phyloP scores from a whole-genome alignment of 352 stramenopile genomes.

The Peronospora belbahrii region DNA sequence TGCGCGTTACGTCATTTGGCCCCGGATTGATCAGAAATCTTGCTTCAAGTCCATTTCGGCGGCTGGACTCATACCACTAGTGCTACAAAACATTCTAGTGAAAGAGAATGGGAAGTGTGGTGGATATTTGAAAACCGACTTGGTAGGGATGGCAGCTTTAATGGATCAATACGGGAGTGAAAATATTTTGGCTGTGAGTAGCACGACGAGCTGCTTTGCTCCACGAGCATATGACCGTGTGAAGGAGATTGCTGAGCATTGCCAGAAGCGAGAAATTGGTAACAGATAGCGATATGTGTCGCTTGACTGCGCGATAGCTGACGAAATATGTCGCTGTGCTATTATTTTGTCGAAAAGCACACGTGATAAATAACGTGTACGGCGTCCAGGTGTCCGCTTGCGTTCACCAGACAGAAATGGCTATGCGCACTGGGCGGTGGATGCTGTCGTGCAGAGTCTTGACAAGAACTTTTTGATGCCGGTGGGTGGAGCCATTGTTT shows the following conservation, averaged over 20 bases:
- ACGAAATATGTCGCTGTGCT: constrained; percentile 3
- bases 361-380: constrained; percentile 99
- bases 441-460: constrained; percentile 95
- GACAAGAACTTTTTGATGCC: constrained; percentile 99
- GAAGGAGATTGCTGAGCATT: constrained; percentile 89
- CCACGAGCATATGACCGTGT: constrained; percentile 93
- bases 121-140: constrained; percentile 88
- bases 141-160: constrained; percentile 58
- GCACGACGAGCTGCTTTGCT: constrained; percentile 98
- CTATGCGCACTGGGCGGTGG: constrained; percentile 89
- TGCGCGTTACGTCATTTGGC: constrained; percentile 85
- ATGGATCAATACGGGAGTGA: constrained; percentile 56
- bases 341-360: constrained; percentile 29
- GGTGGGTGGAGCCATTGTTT: constrained; percentile 89
- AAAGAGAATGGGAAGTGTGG: constrained; percentile 30
- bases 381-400: constrained; percentile 93
- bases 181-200: constrained; percentile 91
- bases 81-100: constrained; percentile 70
- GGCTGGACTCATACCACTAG: constrained; percentile 87
- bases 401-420: constrained; percentile 89
- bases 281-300: neutral
- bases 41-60: constrained; percentile 97
- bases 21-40: constrained; percentile 98
- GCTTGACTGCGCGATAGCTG: neutral
- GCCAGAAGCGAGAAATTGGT: constrained; percentile 59